These are phyloP conservation scores for Cucurbita maxima DNA, from an alignment of 306 rosid species.

Conservation along the genomic window DNA sequence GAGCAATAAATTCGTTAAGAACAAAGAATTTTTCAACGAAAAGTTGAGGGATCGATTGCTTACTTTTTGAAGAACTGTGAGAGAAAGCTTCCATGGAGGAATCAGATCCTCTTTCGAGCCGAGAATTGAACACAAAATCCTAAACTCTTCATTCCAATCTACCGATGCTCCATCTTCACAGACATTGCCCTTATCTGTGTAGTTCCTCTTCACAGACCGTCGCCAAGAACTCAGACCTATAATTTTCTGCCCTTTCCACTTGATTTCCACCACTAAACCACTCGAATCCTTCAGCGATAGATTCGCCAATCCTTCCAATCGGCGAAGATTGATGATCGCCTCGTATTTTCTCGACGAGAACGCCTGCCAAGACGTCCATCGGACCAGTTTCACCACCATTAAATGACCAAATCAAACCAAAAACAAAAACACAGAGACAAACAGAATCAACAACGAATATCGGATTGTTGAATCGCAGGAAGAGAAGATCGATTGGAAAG, in stretches of 20 bases:
- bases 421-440: too few relatives aligned
- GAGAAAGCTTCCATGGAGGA: conserved; percentile 17
- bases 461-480: too few relatives aligned
- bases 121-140: conserved; percentile 9
- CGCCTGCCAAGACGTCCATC: conserved; percentile 28
- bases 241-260: conserved; percentile 27
- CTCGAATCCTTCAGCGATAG: neutral
- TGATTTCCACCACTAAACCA: conserved; percentile 9
- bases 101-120: conserved; percentile 14
- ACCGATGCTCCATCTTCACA: conserved; percentile 2
- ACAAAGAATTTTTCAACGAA: neutral
- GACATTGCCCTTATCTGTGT: conserved; percentile 2
- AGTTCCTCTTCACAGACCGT: conserved; percentile 17
- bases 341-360: conserved; percentile 15
- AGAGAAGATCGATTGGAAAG: neutral
- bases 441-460: neutral
- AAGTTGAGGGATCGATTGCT: neutral
- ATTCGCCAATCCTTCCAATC: neutral
- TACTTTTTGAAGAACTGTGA: conserved; percentile 12
- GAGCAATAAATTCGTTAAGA: neutral
- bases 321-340: neutral
- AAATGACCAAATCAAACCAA: neutral
- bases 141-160: conserved; percentile 20
- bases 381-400: conserved; percentile 24
- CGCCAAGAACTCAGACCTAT: conserved; percentile 9